Evolutionary conservation across 1,284 basidiomycete species (phyloP).

Genomic region (Sphagnurus paluster): DNA sequence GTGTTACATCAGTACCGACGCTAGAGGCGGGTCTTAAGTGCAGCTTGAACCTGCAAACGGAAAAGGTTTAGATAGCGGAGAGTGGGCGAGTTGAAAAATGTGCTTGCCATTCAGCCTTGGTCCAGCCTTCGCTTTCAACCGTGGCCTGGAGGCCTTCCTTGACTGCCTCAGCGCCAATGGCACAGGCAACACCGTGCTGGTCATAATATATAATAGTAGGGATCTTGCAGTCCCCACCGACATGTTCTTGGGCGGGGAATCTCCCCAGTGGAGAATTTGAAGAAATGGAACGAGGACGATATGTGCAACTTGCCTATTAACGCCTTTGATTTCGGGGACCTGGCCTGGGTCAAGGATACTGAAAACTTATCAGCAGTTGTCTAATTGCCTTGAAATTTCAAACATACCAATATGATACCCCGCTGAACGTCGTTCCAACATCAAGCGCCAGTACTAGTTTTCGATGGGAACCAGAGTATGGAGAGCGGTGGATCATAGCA

Average conservation of each 20-base stretch:
- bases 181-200: slow-evolving; percentile 20
- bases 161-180: slow-evolving; percentile 26
- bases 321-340: slow-evolving; percentile 40
- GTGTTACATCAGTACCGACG: background rate
- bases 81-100: background rate
- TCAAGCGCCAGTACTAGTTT: too few species aligned
- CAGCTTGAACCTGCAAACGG: slow-evolving; percentile 47
- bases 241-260: slow-evolving; percentile 21
- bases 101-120: slow-evolving; percentile 40
- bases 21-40: slow-evolving; percentile 33
- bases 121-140: slow-evolving; percentile 41
- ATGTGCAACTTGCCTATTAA: slow-evolving; percentile 43
- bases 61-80: background rate
- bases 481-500: too few species aligned
- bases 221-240: slow-evolving; percentile 38
- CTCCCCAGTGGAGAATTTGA: background rate
- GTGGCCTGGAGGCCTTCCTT: slow-evolving; percentile 29
- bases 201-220: slow-evolving; percentile 42
- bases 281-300: background rate
- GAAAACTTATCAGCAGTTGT: background rate
- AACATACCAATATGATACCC: slow-evolving; percentile 41
- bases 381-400: background rate
- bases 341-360: slow-evolving; percentile 37
- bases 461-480: too few species aligned
- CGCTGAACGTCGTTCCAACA: slow-evolving; percentile 55